A percentile compares a stretch with the other conserved stretches of the same genome.
Evolutionary conservation across 371 early-diverging fungal genomes (phyloP).

Genomic region (Globomyces sp.): DNA sequence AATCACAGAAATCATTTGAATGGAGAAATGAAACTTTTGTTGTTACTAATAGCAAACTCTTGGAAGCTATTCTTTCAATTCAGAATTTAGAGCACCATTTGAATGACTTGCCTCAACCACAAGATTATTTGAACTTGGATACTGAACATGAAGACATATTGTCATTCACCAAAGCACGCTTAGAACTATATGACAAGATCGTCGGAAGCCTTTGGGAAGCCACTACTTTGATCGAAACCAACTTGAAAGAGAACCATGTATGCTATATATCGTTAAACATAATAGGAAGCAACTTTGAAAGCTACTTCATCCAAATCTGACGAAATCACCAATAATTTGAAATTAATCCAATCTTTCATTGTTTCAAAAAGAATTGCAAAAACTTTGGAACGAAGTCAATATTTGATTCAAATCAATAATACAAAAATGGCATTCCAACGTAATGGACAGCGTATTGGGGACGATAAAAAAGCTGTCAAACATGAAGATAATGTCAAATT

Average conservation of each 20-base stretch:
- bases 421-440: not conserved
- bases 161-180: not conserved
- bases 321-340: constrained; percentile 58
- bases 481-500: constrained; percentile 7
- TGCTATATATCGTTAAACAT: constrained; percentile 11
- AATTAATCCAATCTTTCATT: constrained; percentile 56
- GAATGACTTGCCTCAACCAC: no score
- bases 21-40: constrained; percentile 44
- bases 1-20: constrained; percentile 38
- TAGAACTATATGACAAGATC: constrained; percentile 52
- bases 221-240: constrained; percentile 55
- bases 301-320: constrained; percentile 71
- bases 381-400: not conserved
- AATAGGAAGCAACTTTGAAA: constrained; percentile 65
- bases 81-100: no score
- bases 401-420: not conserved
- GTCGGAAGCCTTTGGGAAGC: constrained; percentile 61
- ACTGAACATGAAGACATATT: no score
- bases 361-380: constrained; percentile 48
- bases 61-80: no score
- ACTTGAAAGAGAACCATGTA: constrained; percentile 52
- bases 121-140: no score
- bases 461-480: no score
- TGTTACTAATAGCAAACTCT: constrained; percentile 26
- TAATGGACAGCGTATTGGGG: no score